Percentiles rank a stretch among this genome's conserved stretches.
phyloP scores from a whole-genome alignment of 1,284 basidiomycete genomes.

The Papiliotrema nemorosa region DNA sequence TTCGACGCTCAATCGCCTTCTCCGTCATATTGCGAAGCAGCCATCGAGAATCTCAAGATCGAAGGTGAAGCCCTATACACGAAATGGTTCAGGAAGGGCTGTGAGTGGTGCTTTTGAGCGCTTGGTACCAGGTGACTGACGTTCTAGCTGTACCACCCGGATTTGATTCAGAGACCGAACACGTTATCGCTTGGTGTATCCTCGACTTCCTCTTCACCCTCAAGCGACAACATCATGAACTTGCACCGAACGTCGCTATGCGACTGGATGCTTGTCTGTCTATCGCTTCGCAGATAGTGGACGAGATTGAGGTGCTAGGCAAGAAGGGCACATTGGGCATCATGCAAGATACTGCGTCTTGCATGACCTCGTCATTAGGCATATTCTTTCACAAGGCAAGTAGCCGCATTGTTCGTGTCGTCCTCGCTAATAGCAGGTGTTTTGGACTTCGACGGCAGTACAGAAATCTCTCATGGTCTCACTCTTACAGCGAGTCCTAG shows the following conservation, averaged over 20 bases:
- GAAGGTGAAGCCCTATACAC: conserved; percentile 25
- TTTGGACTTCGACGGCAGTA: conserved; percentile 16
- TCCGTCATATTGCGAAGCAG: conserved; percentile 24
- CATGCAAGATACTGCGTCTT: conserved; percentile 38
- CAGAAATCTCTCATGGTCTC: conserved; percentile 24
- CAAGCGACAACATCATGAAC: conserved; percentile 26
- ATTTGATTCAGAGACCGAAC: conserved; percentile 30
- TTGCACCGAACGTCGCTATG: conserved; percentile 16
- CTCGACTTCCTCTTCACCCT: conserved; percentile 34
- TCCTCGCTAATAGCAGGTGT: conserved; percentile 17
- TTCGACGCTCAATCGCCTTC: conserved; percentile 22
- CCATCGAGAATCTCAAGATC: conserved; percentile 24
- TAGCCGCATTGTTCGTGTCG: neutral
- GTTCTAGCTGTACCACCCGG: conserved; percentile 18
- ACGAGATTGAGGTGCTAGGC: conserved; percentile 29
- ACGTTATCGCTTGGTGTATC: conserved; percentile 31
- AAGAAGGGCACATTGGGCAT: conserved; percentile 27
- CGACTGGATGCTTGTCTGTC: conserved; percentile 29
- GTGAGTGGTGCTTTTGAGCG: conserved; percentile 10
- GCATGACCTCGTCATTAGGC: conserved; percentile 29
- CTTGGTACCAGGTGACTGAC: neutral
- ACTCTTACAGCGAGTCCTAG: conserved; percentile 20
- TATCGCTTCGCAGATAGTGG: conserved; percentile 23
- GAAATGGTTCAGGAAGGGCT: conserved; percentile 28
- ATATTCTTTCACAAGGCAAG: conserved; percentile 30